A percentile compares a stretch with the other conserved stretches of the same genome.
Conservation (phyloP, 495 filamentous ascomycete species). For the Ramalina intermedia region DNA sequence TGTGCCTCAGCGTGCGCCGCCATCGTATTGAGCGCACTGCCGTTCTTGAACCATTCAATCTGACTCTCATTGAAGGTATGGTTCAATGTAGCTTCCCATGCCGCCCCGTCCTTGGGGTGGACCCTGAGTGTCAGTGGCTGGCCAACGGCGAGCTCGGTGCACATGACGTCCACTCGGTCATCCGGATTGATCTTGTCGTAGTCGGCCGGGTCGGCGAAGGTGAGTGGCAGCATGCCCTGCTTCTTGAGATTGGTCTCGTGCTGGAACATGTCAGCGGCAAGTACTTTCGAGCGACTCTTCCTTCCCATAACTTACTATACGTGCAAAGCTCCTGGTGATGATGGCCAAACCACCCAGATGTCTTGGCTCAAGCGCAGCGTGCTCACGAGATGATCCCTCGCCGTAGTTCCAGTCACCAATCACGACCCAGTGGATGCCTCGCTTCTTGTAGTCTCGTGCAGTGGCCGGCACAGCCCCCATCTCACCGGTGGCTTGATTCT, state of each 20-base stretch:
- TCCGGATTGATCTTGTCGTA: constrained; percentile 94
- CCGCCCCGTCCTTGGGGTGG: constrained; percentile 60
- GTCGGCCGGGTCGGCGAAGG: constrained; percentile 85
- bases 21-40: constrained; percentile 96
- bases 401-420: constrained; percentile 99
- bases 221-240: constrained; percentile 98
- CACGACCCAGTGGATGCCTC: constrained; percentile 92
- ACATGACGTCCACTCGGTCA: constrained; percentile 80
- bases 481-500: constrained; percentile 73
- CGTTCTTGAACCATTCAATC: constrained; percentile 97
- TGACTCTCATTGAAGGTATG: constrained; percentile 97
- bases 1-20: constrained; percentile 43
- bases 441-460: constrained; percentile 96
- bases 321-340: constrained; percentile 90
- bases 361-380: constrained; percentile 92
- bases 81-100: constrained; percentile 68
- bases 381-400: constrained; percentile 93
- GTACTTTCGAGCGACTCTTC: neutral
- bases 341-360: constrained; percentile 95
- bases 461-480: constrained; percentile 82
- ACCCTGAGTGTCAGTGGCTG: constrained; percentile 87
- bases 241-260: constrained; percentile 99
- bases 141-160: constrained; percentile 83
- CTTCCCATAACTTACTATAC: constrained; percentile 48
- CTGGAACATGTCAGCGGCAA: constrained; percentile 8